Evolutionary conservation across 2,329 filamentous ascomycete genomes (phyloP).

Genomic region (Xylariales sp.): DNA sequence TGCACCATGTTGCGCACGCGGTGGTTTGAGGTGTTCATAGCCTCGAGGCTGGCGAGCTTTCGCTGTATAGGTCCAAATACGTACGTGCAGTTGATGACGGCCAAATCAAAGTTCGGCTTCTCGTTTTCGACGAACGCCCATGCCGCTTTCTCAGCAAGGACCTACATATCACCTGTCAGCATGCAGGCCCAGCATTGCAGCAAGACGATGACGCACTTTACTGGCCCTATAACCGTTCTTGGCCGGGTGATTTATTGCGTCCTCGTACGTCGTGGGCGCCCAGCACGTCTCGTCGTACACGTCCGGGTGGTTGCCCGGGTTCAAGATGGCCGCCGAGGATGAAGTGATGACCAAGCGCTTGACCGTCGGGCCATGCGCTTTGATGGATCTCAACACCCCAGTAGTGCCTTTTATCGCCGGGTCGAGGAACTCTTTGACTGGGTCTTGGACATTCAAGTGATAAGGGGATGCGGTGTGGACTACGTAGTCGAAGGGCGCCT

Average conservation of each 20-base stretch:
- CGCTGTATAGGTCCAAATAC: conserved; percentile 73
- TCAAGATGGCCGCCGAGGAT: conserved; percentile 59
- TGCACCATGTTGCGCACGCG: conserved; percentile 72
- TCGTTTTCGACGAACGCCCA: conserved; percentile 71
- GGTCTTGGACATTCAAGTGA: conserved; percentile 71
- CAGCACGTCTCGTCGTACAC: conserved; percentile 57
- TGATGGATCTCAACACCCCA: conserved; percentile 61
- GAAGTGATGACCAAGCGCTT: conserved; percentile 71
- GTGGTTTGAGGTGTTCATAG: conserved; percentile 79
- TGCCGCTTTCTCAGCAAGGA: conserved; percentile 74
- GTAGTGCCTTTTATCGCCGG: conserved; percentile 66
- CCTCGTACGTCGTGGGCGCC: conserved; percentile 53
- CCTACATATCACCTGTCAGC: conserved; percentile 52
- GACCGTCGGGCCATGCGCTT: conserved; percentile 60
- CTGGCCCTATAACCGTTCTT: conserved; percentile 52
- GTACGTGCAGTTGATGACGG: conserved; percentile 71
- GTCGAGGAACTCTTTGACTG: conserved; percentile 61
- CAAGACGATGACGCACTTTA: conserved; percentile 59
- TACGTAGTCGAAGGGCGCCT: conserved; percentile 74
- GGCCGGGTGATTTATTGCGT: conserved; percentile 47
- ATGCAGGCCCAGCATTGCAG: conserved; percentile 7
- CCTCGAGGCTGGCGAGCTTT: conserved; percentile 70
- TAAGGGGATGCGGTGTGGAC: conserved; percentile 81
- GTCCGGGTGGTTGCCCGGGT: conserved; percentile 51
- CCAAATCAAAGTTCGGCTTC: conserved; percentile 68